phyloP scores from a whole-genome alignment of 2,329 filamentous ascomycete genomes.

The Lasiodiplodia sp. region DNA sequence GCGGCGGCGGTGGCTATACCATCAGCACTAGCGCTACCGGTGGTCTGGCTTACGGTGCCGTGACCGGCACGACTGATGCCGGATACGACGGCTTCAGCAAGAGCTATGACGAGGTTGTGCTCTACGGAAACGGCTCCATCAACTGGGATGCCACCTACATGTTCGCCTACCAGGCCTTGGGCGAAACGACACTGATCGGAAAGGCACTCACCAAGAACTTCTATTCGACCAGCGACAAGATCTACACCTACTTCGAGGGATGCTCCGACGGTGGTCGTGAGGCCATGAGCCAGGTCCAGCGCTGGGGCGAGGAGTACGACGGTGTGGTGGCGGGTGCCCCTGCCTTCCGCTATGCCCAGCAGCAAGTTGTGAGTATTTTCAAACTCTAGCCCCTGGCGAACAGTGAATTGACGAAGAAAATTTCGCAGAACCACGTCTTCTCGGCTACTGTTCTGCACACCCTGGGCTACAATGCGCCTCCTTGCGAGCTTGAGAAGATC shows the following conservation, averaged over 20 bases:
- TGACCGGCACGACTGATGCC: conserved; percentile 57
- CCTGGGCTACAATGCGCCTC: conserved; percentile 51
- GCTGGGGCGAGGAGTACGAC: conserved; percentile 58
- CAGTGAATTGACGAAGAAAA: not conserved
- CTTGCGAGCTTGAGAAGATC: conserved; percentile 59
- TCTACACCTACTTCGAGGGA: conserved; percentile 61
- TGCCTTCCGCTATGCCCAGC: conserved; percentile 55
- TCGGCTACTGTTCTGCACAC: conserved; percentile 50
- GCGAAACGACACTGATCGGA: conserved; percentile 59
- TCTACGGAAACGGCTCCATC: conserved; percentile 56
- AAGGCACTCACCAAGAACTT: conserved; percentile 54
- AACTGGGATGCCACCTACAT: conserved; percentile 60
- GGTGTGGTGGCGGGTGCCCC: conserved; percentile 57
- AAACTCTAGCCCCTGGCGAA: not conserved
- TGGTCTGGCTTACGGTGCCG: conserved; percentile 57
- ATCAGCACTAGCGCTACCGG: conserved; percentile 52
- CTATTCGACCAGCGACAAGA: conserved; percentile 40
- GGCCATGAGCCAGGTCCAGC: conserved; percentile 59
- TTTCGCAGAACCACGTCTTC: conserved; percentile 46
- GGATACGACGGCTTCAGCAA: conserved; percentile 58
- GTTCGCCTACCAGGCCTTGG: conserved; percentile 60
- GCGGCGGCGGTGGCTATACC: conserved; percentile 56
- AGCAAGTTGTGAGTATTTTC: conserved; percentile 45
- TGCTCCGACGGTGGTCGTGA: conserved; percentile 63
- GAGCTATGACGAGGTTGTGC: conserved; percentile 44